Base-by-base conservation (phyloP, 2,329 filamentous ascomycete genomes). In the Clathrospora elynae region DNA sequence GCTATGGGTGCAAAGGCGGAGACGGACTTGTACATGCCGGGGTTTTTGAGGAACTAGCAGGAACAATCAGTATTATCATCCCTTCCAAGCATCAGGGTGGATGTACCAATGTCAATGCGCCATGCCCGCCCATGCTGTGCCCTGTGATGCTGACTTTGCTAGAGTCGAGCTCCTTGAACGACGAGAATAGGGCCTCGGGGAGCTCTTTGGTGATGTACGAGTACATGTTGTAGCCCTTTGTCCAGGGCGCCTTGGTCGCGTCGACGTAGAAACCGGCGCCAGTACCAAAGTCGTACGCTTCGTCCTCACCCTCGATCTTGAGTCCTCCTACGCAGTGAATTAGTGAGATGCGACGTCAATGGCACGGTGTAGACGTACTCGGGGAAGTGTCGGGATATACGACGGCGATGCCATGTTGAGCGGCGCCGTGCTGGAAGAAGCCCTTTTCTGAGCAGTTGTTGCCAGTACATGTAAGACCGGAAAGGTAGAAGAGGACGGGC, bases 111-210 rank as follows among this genome's bases (percentile, higher is more conserved):
- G 91, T 96, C 59, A 99, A 77, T 30, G 93, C 93, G 51, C 93
- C 93, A 72, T 99, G 93, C 0, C 93, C 93, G 56, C 93, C 93
- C 93, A 99, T 99, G 61, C 86, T 91, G 75, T 99, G 93, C 5
- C 93, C 93, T 26, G 88, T 89, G 62, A 99, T 93, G 71, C 85
- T 87, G 41, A 96, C 84, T 26, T 86, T 79, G 18, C 63, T 72
- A 0, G 71, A 64, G 70, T 97, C 92, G 19, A 99, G 76, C 64
- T 83, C 78, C 19, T 81, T 65, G 73, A 90, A 95, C 17, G 81
- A 78, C 19, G 72, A 71, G 71, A 91, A 95, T 16, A 97, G 79
- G 1, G 84, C 77, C 11, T 78, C 74, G 1, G 91, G 92, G n/a
- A 99, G 83, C 73, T 99, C 93, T 39, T 81, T 72, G n/a, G 87